These are phyloP conservation scores for Gossypium stocksii DNA, from an alignment of 345 rosid genomes.

Conservation along the genomic window DNA sequence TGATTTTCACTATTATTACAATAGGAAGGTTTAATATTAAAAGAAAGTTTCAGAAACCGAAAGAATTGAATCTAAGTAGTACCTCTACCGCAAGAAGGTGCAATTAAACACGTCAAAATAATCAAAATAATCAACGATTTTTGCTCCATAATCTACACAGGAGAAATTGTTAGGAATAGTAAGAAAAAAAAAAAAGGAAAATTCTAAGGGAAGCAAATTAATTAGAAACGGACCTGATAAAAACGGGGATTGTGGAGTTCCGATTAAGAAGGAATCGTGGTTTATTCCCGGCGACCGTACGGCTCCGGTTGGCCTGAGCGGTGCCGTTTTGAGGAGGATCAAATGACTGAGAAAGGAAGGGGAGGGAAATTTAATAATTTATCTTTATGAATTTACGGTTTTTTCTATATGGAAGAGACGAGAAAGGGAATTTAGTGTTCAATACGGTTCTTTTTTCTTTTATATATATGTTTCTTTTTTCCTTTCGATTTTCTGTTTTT, in stretches of 20 bases:
- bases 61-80: background rate
- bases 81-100: conserved; percentile 46
- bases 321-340: background rate
- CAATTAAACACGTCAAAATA: conserved; percentile 29
- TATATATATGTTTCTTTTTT: too few species aligned
- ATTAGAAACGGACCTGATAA: background rate
- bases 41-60: background rate
- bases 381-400: too few species aligned
- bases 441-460: background rate
- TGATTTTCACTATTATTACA: background rate
- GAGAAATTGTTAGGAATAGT: background rate
- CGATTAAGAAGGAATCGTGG: background rate
- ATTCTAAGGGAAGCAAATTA: background rate
- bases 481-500: background rate
- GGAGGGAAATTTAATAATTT: too few species aligned
- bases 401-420: too few species aligned
- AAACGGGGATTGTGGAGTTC: background rate
- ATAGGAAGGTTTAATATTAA: background rate
- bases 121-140: conserved; percentile 31
- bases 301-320: background rate
- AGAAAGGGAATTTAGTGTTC: background rate
- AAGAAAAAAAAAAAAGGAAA: background rate
- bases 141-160: conserved; percentile 45
- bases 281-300: background rate
- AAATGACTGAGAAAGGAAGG: conserved; percentile 35